Base-by-base conservation (phyloP, 495 filamentous ascomycete genomes). In the Xylaria cubensis region DNA sequence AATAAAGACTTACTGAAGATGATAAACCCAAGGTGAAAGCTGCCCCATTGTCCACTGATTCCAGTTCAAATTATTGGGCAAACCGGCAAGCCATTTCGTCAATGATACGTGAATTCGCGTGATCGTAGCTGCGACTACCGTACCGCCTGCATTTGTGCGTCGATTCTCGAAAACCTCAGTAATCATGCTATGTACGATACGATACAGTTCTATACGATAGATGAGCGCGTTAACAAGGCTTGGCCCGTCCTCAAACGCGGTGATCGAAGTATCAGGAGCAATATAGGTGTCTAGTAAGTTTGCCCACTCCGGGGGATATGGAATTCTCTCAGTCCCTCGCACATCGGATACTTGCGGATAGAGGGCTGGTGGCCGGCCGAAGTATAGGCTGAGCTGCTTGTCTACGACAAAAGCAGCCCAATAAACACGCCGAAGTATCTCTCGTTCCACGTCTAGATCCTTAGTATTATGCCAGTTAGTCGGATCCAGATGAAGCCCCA, bases 401-500 rank as follows among this genome's bases (percentile, higher is more conserved):
- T 81, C 79, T 10, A 74, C 78, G 12, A 75, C 64, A 51, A 81
- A 80, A 10, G 75, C 79, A 53, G 77, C 79, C 79, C 79, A 81
- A 56, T 81, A 81, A 13, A 76, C 76, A 32, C 78, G 68, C 29
- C 78, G 61, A 10, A 75, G 69, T 29, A 80, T 77, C 48, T 81
- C 79, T 46, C 79, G 67, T 39, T 81, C 78, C 9, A 80, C 66
- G 17, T 74, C 62, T 24, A 75, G 70, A 44, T 75, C 74, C 46
- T 74, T 71, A 2, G 74, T 72, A 3, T 66, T 72, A 71, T 78
- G 74, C 76, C 76, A 81, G 64, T 81, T 79, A 32, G 63, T 78
- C 15, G 79, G 79, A 46, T 81, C 79, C n/a, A 81, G 73, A 73
- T 81, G 79, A 1, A 81, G 75, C 1, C 78, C 78, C 79, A 81